These are phyloP conservation scores for Cyberlindnera galapagoensis DNA, from an alignment of 805 yeast genomes.

Conservation along the genomic window DNA sequence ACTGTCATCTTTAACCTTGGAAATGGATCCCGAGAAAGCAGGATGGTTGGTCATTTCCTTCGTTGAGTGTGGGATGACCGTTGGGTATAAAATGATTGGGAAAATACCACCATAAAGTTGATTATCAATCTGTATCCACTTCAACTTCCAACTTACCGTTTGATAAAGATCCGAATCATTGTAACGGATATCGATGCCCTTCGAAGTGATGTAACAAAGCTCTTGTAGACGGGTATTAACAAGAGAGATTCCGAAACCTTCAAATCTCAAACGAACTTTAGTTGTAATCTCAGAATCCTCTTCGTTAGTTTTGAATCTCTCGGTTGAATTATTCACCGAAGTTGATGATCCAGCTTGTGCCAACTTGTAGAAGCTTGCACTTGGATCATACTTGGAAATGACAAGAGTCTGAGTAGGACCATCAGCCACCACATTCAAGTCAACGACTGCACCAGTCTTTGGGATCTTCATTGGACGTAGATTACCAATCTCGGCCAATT, in stretches of 20 bases:
- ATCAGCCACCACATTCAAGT: conserved; percentile 89
- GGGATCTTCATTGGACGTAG: conserved; percentile 80
- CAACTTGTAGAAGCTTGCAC: conserved; percentile 64
- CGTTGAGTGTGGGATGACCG: conserved; percentile 77
- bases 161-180: conserved; percentile 83
- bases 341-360: conserved; percentile 26
- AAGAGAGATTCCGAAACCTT: conserved; percentile 84
- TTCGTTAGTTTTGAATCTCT: conserved; percentile 46
- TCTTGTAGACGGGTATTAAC: conserved; percentile 69
- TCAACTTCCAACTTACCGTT: conserved; percentile 69
- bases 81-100: conserved; percentile 87
- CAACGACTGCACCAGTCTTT: conserved; percentile 51
- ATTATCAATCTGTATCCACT: conserved; percentile 94
- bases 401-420: conserved; percentile 90
- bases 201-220: conserved; percentile 71
- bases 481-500: conserved; percentile 89
- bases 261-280: conserved; percentile 53
- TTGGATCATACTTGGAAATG: conserved; percentile 75
- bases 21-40: conserved; percentile 76
- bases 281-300: conserved; percentile 30
- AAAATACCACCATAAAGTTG: conserved; percentile 82
- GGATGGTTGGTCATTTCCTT: conserved; percentile 87
- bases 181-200: conserved; percentile 76
- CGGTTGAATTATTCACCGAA: conserved; percentile 28
- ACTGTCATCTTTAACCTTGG: conserved; percentile 78